Base-by-base conservation (phyloP, 2,329 filamentous ascomycete genomes). In the Sporothrix globosa region DNA sequence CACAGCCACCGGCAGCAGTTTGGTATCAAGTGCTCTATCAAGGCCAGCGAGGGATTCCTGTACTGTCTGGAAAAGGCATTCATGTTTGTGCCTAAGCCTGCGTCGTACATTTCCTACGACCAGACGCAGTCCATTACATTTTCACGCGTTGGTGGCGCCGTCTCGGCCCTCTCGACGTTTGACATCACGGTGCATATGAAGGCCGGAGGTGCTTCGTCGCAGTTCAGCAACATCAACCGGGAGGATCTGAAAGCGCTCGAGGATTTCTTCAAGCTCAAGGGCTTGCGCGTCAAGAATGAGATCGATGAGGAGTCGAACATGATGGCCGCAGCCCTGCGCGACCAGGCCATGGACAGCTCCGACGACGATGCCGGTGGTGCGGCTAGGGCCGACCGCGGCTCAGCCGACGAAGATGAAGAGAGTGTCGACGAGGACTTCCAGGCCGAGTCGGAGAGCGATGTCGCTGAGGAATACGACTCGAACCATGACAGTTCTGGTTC, bases 11-110 rank as follows among this genome's bases (percentile, higher is more conserved):
- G 97, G 79, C 89, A 91, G 77, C 94, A 97, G 80, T 92, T 90
- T 75, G 96, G 96, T 71, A 96, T 99, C 81, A 99, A 99, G 83
- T 99, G 96, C 81, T 97, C 94, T n/a, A 97, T 99, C 88, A 99
- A 99, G 83, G 96, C 96, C 69, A 97, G 96, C 80, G 96, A 99
- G 82, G 96, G 96, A 72, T 94, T 97, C 78, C 84, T 99, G 67
- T 99, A 97, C 87, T 97, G 94, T 79, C 83, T 99, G 75, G 96
- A 99, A 81, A 97, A 97, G 82, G 95, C 94, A 9, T 97, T 99
- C 81, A 96, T 99, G 88, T 99, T 99, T 80, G 96, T 99, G 19
- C 96, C 96, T 44, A 99, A 99, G 83, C 96, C 96, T 1, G 94
- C 96, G 19, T 97, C 95, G 1, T 99, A 98, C 82, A 95, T 99